These are phyloP conservation scores for Microdochium trichocladiopsis DNA, from an alignment of 2,329 filamentous ascomycete genomes.

Conservation along the genomic window DNA sequence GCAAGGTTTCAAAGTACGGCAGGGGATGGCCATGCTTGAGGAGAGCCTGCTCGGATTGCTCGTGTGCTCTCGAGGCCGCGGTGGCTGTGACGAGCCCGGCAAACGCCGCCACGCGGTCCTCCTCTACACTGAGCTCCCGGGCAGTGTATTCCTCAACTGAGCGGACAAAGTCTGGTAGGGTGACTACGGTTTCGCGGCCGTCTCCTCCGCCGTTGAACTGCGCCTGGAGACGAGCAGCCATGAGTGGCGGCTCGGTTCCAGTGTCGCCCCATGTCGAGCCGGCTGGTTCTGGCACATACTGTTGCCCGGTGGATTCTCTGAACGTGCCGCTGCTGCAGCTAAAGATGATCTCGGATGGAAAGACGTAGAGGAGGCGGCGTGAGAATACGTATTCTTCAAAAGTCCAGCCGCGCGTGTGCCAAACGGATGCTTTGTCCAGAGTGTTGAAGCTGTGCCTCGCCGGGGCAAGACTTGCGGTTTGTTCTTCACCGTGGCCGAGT, in stretches of 20 bases:
- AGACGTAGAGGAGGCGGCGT: neutral
- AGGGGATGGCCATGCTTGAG: neutral
- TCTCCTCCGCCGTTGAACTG: neutral
- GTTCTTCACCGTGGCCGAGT: neutral
- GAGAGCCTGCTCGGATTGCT: neutral
- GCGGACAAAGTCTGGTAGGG: neutral
- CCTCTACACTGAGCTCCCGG: neutral
- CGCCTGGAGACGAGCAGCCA: neutral
- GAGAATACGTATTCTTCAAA: neutral
- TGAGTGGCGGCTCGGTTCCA: neutral
- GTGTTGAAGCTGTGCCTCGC: neutral
- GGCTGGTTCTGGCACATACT: neutral
- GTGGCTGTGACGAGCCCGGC: neutral
- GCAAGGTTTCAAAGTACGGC: neutral
- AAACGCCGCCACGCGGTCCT: neutral
- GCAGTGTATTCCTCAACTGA: neutral
- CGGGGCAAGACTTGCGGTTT: neutral
- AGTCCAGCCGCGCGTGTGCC: neutral
- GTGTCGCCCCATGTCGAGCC: neutral
- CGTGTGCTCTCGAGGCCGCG: neutral
- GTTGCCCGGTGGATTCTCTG: neutral
- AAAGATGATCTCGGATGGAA: neutral
- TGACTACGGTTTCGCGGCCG: neutral
- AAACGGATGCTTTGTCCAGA: neutral
- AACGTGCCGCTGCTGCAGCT: neutral